Base-by-base conservation (phyloP, 148 eudicot genomes). In the Beta vulgaris region DNA sequence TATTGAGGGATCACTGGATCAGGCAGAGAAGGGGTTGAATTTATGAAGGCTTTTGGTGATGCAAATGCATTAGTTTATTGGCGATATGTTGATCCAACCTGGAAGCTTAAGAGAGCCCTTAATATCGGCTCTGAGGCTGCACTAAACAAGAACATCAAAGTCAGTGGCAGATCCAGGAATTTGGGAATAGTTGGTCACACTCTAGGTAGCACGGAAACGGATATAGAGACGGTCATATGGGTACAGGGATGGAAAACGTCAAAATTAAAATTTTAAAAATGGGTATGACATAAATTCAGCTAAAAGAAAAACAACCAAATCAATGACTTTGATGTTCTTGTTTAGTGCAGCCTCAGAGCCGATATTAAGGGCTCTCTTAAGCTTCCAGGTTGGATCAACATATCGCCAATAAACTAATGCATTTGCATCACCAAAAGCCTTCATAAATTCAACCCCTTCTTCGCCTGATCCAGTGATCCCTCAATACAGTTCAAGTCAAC, bases 1-100 rank as follows among this genome's bases (percentile, higher is more conserved):
- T 62, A 82, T 93, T 4, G 84, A 88, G 42, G 91, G 88, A 73
- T n/a, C n/a, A n/a, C n/a, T n/a, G n/a, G n/a, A n/a, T 88, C 93
- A 70, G 86, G 82, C 78, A 73, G 78, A 69, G 83, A 83, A 21
- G 92, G 96, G 19, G 55, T 51, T 21, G 51, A 69, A 32, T 91
- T 89, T 53, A 89, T 91, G 73, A 91, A 83, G 79, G 91, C 98
- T 42, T 93, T 91, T 49, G 96, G 91, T 80, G 91, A 88, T 44
- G 88, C 93, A 16, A 88, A 81, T 71, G 90, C 82, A 25, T 67
- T 89, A 59, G 80, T 75, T 7, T 82, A 73, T 67, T 77, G 86
- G 86, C 80, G 96, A 31, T 89, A 77, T 73, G 82, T 87, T 32
- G 92, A 91, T 82, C 88, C 92, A 18, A 25, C 79, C 29, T 89